phyloP scores from a whole-genome alignment of 805 yeast genomes.

The Lipomyces starkeyi region DNA sequence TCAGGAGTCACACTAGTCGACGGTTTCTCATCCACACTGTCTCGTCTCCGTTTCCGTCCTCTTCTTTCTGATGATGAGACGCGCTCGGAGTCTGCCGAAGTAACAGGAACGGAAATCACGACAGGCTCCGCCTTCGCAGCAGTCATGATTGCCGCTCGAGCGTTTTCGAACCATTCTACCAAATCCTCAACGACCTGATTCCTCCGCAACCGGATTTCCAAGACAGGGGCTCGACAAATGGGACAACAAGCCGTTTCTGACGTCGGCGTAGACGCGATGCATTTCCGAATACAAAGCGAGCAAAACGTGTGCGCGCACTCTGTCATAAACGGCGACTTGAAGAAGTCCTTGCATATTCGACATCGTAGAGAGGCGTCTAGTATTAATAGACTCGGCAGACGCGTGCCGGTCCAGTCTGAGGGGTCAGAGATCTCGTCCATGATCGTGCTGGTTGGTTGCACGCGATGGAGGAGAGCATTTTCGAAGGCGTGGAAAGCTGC shows the following conservation, averaged over 20 bases:
- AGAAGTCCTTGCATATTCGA: constrained; percentile 84
- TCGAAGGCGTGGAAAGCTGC: too few species aligned
- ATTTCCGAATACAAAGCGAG: constrained; percentile 80
- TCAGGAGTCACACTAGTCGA: background rate
- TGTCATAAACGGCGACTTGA: constrained; percentile 79
- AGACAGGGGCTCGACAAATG: constrained; percentile 70
- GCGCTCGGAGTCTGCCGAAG: background rate
- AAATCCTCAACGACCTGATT: constrained; percentile 76
- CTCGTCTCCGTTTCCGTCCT: constrained; percentile 12
- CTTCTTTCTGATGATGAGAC: background rate
- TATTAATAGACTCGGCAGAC: constrained; percentile 60
- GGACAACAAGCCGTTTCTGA: constrained; percentile 67
- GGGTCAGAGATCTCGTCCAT: constrained; percentile 58
- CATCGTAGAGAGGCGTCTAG: constrained; percentile 79
- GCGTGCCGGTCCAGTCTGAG: constrained; percentile 67
- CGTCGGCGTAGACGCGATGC: constrained; percentile 53
- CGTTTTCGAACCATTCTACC: constrained; percentile 56
- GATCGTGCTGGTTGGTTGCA: background rate
- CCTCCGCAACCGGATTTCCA: constrained; percentile 71
- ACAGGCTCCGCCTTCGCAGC: constrained; percentile 11
- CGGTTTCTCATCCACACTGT: background rate
- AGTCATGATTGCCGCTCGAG: constrained; percentile 12
- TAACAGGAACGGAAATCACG: constrained; percentile 1
- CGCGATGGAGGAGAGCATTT: too few species aligned
- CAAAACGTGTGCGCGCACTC: constrained; percentile 90